Conservation (phyloP, 352 stramenopile species). For the Thraustotheca clavata region DNA sequence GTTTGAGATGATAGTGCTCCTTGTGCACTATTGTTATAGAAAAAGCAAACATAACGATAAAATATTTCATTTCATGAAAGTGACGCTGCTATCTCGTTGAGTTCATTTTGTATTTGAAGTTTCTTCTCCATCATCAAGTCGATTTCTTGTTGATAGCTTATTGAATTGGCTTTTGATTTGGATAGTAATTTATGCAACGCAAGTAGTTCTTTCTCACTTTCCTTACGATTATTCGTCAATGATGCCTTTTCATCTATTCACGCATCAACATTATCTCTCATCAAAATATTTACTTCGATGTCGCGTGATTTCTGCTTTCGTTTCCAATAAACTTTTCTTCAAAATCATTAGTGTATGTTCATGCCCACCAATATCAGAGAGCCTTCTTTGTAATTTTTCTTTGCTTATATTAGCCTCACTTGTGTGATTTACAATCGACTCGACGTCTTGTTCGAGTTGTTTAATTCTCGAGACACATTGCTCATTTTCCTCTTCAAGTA, state of each 20-base stretch:
- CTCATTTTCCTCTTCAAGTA: background rate
- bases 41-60: background rate
- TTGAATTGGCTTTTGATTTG: background rate
- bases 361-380: constrained; percentile 16
- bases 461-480: background rate
- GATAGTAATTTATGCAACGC: background rate
- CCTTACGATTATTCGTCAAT: background rate
- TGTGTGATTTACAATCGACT: background rate
- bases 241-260: background rate
- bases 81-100: background rate
- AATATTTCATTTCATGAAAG: background rate
- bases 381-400: constrained; percentile 8
- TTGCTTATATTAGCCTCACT: background rate
- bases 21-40: constrained; percentile 7
- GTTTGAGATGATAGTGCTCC: constrained; percentile 4
- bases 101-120: background rate
- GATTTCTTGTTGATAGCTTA: background rate
- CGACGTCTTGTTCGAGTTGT: constrained; percentile 8
- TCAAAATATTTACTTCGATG: background rate
- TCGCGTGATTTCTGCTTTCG: constrained; percentile 3
- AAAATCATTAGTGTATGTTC: constrained; percentile 15
- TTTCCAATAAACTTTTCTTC: background rate
- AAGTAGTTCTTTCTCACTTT: background rate
- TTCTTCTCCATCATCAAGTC: background rate
- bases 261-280: background rate